These are phyloP conservation scores for Amauroascus verrucosus DNA, from an alignment of 2,329 filamentous ascomycete species.

Conservation along the genomic window DNA sequence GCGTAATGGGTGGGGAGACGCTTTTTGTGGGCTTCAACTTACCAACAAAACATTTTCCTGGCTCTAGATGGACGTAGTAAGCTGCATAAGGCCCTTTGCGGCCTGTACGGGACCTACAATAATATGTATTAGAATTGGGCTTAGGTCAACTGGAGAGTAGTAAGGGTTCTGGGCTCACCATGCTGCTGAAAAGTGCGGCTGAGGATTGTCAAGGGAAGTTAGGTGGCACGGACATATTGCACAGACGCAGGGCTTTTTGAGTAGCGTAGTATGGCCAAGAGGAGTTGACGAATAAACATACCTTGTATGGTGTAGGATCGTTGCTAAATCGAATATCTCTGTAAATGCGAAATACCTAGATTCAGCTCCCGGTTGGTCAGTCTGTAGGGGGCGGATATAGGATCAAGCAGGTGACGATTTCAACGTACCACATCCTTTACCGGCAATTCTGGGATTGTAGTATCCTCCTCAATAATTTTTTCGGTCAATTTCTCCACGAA, in stretches of 20 bases:
- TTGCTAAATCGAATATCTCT: slow-evolving; percentile 76
- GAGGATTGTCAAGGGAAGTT: slow-evolving; percentile 12
- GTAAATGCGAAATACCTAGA: slow-evolving; percentile 69
- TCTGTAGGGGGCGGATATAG: too few species aligned
- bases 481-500: slow-evolving; percentile 65
- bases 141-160: slow-evolving; percentile 8
- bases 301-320: slow-evolving; percentile 81
- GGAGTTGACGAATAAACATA: slow-evolving; percentile 29
- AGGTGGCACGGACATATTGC: slow-evolving; percentile 14
- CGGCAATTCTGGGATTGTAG: slow-evolving; percentile 76
- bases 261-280: neutral
- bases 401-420: neutral
- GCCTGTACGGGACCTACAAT: slow-evolving; percentile 62
- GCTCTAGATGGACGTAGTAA: slow-evolving; percentile 79
- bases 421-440: slow-evolving; percentile 61
- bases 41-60: slow-evolving; percentile 61
- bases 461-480: slow-evolving; percentile 60
- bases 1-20: neutral
- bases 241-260: neutral
- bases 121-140: neutral
- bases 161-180: slow-evolving; percentile 44
- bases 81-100: slow-evolving; percentile 78
- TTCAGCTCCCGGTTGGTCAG: neutral
- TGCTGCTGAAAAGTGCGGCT: slow-evolving; percentile 74
- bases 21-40: slow-evolving; percentile 27